phyloP scores from a whole-genome alignment of 768 basidiomycete species.

The Lactifluus piperatus region DNA sequence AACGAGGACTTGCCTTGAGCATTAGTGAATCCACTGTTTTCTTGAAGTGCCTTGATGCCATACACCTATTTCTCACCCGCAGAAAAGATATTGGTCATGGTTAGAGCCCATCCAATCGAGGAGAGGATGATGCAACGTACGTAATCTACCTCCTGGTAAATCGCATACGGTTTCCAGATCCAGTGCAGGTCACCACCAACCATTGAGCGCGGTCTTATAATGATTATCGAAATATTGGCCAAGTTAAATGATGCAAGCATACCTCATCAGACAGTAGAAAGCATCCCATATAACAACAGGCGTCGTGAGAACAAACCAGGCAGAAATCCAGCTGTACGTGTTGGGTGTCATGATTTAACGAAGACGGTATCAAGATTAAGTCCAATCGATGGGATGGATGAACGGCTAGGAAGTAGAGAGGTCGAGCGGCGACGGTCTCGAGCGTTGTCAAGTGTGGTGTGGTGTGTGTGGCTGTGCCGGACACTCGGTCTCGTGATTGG shows the following conservation, averaged over 20 bases:
- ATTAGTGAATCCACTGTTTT: slow-evolving; percentile 71
- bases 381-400: neutral
- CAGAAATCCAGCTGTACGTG: slow-evolving; percentile 23
- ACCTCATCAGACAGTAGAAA: slow-evolving; percentile 77
- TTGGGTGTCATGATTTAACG: slow-evolving; percentile 22
- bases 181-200: slow-evolving; percentile 82
- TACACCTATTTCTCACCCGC: slow-evolving; percentile 47
- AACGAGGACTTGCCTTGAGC: slow-evolving; percentile 49
- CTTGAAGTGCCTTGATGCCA: slow-evolving; percentile 54
- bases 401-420: neutral
- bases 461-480: too few species aligned
- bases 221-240: neutral
- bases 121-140: slow-evolving; percentile 28
- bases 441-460: neutral
- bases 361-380: neutral
- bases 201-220: slow-evolving; percentile 72
- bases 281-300: slow-evolving; percentile 74
- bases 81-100: neutral
- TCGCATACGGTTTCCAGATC: slow-evolving; percentile 80
- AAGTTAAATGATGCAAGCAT: slow-evolving; percentile 25
- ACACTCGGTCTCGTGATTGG: too few species aligned
- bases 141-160: slow-evolving; percentile 61
- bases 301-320: slow-evolving; percentile 43
- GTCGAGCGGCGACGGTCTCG: neutral
- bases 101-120: neutral